Evolutionary conservation across 2,329 filamentous ascomycete species (phyloP).

Genomic region (Berkeleyomyces basicola): DNA sequence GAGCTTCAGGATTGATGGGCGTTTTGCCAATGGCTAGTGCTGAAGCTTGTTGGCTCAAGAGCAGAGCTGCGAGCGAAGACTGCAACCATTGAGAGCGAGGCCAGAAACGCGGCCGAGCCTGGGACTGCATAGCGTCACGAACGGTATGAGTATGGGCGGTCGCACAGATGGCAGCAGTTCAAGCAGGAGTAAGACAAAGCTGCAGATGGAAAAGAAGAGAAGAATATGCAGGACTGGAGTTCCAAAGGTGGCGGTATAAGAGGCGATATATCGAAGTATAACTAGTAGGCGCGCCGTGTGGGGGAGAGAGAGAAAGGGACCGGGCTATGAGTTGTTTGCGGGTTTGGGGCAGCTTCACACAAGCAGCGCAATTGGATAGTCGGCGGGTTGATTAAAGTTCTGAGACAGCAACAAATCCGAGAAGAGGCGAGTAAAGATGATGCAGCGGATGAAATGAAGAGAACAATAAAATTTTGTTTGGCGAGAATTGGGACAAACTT

Average conservation of each 20-base stretch:
- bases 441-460: neutral
- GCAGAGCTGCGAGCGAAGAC: constrained; percentile 3
- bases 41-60: constrained; percentile 6
- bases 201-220: neutral
- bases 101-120: constrained; percentile 5
- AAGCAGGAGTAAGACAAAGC: neutral
- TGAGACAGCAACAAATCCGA: neutral
- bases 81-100: neutral
- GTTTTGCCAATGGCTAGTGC: constrained; percentile 1
- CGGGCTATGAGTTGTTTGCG: neutral
- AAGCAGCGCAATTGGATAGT: neutral
- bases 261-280: neutral
- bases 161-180: neutral
- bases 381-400: neutral
- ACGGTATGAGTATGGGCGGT: neutral
- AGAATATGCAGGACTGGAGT: neutral
- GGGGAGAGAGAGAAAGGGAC: neutral
- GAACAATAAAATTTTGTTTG: neutral
- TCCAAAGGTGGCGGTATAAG: neutral
- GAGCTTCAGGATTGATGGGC: neutral
- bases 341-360: neutral
- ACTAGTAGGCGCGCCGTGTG: neutral
- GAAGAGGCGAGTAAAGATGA: neutral
- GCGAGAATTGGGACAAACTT: neutral
- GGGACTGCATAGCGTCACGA: neutral